Base-by-base conservation (phyloP, 2,329 filamentous ascomycete species). In the Ceratocystis ficicola region DNA sequence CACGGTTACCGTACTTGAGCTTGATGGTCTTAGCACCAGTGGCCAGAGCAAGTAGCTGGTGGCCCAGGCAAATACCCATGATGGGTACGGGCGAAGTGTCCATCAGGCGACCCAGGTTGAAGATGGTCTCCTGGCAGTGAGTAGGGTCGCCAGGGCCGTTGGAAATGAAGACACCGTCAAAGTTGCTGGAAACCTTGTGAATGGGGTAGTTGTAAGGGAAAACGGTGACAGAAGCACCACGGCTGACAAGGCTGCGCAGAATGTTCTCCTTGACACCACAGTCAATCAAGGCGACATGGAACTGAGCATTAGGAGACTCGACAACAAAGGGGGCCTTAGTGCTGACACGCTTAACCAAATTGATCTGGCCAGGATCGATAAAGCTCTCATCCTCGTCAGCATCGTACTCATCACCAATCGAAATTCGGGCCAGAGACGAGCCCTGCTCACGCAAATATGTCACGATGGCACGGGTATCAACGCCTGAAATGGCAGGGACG, bases 181-280 rank as follows among this genome's bases (percentile, higher is more conserved):
- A 97, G 82, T 97, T 91, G 77, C 95, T 89, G 66, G 94, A 89
- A 46, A 96, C 89, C 83, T 97, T 96, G 83, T 97, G 92, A 75
- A 99, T 94, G 64, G 92, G 93, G 79, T 94, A 97, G 80, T 97
- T 86, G 78, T 88, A 96, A 68, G 94, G 94, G 81, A 99, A 95
- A 72, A 90, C 89, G 50, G 94, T 97, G 69, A 95, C 89, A 69
- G 89, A 92, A 65, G 92, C 90, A 68, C 94, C 94, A 69, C 94
- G 91, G 77, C 84, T 87, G 73, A 97, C 92, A 68, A 99, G 82
- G 75, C 89, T 95, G 73, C 94, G 90, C 68, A 99, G 86, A 72
- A 99, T 99, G 81, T 99, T 99, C 84, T 99, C 94, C 84, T 99
- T 99, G 71, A 97, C 94, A 80, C 94, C 94, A 73, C 94, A 99